Percentiles rank a stretch among this genome's conserved stretches.
Conservation (phyloP, 306 rosid genomes). For the Inga laurina region DNA sequence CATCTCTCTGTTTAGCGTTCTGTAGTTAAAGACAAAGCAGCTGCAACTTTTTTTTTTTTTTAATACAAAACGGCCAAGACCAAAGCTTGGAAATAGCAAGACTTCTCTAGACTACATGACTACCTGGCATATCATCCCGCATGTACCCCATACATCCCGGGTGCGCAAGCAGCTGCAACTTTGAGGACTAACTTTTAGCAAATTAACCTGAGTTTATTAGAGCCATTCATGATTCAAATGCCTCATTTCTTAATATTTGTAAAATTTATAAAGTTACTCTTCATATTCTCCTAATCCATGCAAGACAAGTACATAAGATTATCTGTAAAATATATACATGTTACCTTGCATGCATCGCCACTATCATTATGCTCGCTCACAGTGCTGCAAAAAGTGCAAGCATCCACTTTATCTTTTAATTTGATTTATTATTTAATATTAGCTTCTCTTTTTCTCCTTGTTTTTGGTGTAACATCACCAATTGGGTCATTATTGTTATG, state of each 20-base stretch:
- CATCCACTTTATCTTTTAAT: neutral
- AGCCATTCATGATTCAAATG: neutral
- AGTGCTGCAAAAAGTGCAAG: neutral
- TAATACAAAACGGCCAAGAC: no score
- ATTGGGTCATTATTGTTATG: slow-evolving; percentile 17
- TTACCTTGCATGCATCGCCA: slow-evolving; percentile 1
- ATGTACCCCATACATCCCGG: no score
- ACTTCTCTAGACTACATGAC: no score
- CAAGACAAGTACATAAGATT: neutral
- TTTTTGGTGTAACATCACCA: neutral
- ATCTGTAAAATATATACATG: neutral
- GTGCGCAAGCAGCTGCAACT: neutral
- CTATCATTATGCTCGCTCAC: slow-evolving; percentile 6
- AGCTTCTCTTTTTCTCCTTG: neutral
- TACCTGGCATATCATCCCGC: no score
- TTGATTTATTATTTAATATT: neutral
- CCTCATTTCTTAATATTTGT: neutral
- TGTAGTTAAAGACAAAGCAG: neutral
- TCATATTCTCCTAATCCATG: neutral
- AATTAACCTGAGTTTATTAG: neutral
- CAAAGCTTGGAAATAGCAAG: no score
- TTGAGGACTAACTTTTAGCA: neutral
- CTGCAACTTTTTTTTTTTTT: neutral
- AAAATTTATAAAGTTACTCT: neutral
- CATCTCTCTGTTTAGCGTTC: neutral